A percentile compares a stretch with the other conserved stretches of the same genome.
Evolutionary conservation across 192 early-diverging fungal species (phyloP).

Genomic region (Entophlyctis luteolus): DNA sequence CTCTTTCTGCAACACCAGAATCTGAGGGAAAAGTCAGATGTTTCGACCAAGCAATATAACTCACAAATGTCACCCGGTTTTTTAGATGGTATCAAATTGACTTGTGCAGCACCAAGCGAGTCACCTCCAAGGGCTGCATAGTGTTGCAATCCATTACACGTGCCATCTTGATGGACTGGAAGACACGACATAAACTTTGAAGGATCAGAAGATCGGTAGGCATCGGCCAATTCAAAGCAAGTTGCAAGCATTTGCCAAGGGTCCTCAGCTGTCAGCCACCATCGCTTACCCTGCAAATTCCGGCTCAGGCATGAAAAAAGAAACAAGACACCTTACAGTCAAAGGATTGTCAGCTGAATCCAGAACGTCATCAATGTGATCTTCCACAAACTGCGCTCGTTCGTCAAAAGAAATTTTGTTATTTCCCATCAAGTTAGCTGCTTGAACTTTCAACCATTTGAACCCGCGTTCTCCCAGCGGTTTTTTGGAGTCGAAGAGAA

Average conservation of each 20-base stretch:
- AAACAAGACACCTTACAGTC: not conserved
- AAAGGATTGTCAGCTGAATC: constrained; percentile 83
- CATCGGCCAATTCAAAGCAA: constrained; percentile 78
- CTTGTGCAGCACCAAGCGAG: constrained; percentile 74
- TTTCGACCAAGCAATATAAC: not conserved
- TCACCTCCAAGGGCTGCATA: constrained; percentile 96
- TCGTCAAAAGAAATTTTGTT: constrained; percentile 88
- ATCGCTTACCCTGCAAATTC: constrained; percentile 55
- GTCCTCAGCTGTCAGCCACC: constrained; percentile 87
- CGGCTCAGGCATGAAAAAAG: not conserved
- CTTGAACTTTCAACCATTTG: constrained; percentile 91
- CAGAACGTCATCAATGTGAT: constrained; percentile 72
- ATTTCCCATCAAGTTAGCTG: constrained; percentile 85
- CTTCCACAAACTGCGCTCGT: constrained; percentile 68
- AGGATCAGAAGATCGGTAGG: constrained; percentile 70
- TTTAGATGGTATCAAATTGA: constrained; percentile 81
- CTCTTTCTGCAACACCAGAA: constrained; percentile 76
- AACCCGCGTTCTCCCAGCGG: constrained; percentile 75
- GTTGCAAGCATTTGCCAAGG: constrained; percentile 93
- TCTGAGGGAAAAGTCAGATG: constrained; percentile 27
- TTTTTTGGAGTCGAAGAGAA: constrained; percentile 77
- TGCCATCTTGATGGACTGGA: constrained; percentile 95
- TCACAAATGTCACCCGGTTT: constrained; percentile 79
- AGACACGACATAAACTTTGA: constrained; percentile 64
- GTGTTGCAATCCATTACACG: constrained; percentile 97